A percentile compares a stretch with the other conserved stretches of the same genome.
These are phyloP conservation scores for Oryza meyeriana DNA, from an alignment of 176 grass and related monocot genomes.

Conservation along the genomic window DNA sequence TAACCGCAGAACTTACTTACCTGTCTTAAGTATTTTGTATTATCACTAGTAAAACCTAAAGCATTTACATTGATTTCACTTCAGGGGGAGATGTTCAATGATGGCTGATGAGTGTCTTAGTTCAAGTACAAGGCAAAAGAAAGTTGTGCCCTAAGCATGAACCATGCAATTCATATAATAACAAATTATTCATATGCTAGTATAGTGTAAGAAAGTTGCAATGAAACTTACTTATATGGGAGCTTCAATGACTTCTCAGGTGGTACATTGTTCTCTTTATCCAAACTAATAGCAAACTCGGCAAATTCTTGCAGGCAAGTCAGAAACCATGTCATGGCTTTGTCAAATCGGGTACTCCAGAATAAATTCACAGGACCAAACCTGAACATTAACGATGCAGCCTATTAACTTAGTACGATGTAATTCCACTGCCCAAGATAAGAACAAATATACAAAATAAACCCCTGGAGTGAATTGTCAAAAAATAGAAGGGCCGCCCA, in stretches of 20 bases:
- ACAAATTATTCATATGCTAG: background rate
- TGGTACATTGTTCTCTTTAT: slow-evolving; percentile 93
- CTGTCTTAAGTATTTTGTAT: background rate
- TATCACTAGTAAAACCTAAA: background rate
- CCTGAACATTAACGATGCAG: slow-evolving; percentile 41
- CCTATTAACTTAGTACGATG: slow-evolving; percentile 8
- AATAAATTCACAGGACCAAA: slow-evolving; percentile 99
- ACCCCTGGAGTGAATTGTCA: background rate
- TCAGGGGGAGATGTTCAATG: background rate
- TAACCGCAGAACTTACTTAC: background rate
- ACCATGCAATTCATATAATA: slow-evolving; percentile 12
- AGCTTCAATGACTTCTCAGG: slow-evolving; percentile 90
- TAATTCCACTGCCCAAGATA: background rate
- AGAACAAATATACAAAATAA: background rate
- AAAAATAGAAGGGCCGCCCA: background rate
- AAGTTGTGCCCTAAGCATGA: background rate
- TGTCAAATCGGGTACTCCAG: slow-evolving; percentile 97
- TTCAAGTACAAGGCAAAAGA: background rate
- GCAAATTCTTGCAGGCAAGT: slow-evolving; percentile 96
- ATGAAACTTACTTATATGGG: slow-evolving; percentile 79
- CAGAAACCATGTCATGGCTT: slow-evolving; percentile 96
- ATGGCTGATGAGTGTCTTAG: background rate
- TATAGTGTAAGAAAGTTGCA: background rate
- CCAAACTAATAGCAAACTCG: slow-evolving; percentile 67
- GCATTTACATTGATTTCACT: background rate